Conservation (phyloP, 192 early-diverging fungal genomes). For the Helicostylum pulchrum region DNA sequence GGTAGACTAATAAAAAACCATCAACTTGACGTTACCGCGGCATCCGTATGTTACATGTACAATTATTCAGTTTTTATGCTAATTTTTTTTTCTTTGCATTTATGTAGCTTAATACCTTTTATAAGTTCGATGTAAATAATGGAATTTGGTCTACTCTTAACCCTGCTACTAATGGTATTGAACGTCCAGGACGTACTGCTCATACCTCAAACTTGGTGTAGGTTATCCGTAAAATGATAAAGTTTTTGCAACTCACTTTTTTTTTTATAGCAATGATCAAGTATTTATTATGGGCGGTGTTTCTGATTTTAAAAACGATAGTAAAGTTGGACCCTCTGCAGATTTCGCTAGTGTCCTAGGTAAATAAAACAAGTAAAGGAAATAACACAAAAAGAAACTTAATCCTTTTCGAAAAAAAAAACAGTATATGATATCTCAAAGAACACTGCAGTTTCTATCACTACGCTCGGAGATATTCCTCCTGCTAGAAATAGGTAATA, state of each 20-base stretch:
- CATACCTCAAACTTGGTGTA: constrained; percentile 9
- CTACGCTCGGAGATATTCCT: constrained; percentile 23
- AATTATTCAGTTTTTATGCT: not conserved
- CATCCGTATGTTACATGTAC: not conserved
- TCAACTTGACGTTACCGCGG: not conserved
- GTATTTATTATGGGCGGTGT: constrained; percentile 20
- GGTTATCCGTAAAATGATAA: not conserved
- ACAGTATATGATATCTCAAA: constrained; percentile 18
- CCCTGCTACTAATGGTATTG: not conserved
- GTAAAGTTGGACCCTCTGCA: not conserved
- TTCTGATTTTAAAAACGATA: not conserved
- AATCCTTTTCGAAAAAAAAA: too few species aligned
- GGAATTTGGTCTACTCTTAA: not conserved
- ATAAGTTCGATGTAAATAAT: not conserved
- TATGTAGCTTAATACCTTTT: constrained; percentile 7
- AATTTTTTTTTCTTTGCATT: not conserved
- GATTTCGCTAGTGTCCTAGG: constrained; percentile 22
- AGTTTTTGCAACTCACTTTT: not conserved
- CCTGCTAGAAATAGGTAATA: constrained; percentile 9
- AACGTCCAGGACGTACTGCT: constrained; percentile 2
- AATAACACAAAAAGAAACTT: too few species aligned
- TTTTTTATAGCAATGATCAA: constrained; percentile 14
- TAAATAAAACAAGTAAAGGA: not conserved
- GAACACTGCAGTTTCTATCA: constrained; percentile 10
- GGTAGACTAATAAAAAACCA: not conserved